Base-by-base conservation (phyloP, 2,329 filamentous ascomycete species). In the Hirsutella thompsonii region DNA sequence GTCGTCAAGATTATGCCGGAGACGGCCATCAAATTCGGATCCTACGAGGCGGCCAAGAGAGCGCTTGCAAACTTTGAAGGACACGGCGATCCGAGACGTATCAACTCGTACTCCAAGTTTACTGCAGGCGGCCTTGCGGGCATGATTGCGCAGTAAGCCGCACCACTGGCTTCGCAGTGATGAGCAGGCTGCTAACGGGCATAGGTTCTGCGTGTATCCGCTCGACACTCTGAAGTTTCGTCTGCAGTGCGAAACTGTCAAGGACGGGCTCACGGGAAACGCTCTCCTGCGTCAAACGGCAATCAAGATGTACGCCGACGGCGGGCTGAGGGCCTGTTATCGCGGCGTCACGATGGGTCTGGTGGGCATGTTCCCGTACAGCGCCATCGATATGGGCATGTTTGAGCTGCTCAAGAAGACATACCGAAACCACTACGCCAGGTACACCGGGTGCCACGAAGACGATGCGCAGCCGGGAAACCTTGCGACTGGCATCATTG, bases 1-100 rank as follows among this genome's bases (percentile, higher is more conserved):
- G 88, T 98, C 3, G 62, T 95, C 55, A 98, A 98, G 62, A 92
- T 98, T 45, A 94, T 96, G 87, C 92, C 92, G 0, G 92, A 98
- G 65, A 95, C 90, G 21, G 90, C 92, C 20, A 94, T 98, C 57
- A 94, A 95, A 62, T 98, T 98, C 59, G 92, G 92, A 45, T 90
- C 89, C 18, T 98, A 95, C 56, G 92, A 98, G 75, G 88, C 87
- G 39, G 83, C 88, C 8, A 98, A 96, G 68, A 80, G 87, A 47
- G 77, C 82, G 4, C 77, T 96, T 45, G 87, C 90, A 38, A 79
- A 76, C 44, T 63, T 95, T 39, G 92, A 96, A 69, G 92, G 92
- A 6, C 88, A 94, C 53, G 74, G 80, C 47, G 86, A 96, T 57
- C 74, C 87, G 1, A 79, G 77, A 47, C 71, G 75, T 41, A 90